Evolutionary conservation across 2,329 filamentous ascomycete species (phyloP).

Genomic region (Colletotrichum scovillei): DNA sequence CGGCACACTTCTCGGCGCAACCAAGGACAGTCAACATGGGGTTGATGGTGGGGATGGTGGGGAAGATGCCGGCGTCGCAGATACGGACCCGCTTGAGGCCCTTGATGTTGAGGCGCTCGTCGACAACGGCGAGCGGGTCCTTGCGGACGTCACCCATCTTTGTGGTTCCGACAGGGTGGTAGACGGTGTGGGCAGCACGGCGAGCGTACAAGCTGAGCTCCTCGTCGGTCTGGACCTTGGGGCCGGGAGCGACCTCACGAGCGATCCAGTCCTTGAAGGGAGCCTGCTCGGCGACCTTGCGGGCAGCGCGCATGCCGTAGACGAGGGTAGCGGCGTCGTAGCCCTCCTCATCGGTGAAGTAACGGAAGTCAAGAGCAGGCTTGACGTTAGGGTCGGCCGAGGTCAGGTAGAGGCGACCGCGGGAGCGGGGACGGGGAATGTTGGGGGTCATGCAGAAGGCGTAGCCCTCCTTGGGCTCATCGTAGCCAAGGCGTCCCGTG

Average conservation of each 20-base stretch:
- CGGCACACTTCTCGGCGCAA: conserved; percentile 85
- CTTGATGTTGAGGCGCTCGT: conserved; percentile 49
- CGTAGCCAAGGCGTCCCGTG: conserved; percentile 82
- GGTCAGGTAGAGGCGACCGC: conserved; percentile 81
- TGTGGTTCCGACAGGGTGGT: conserved; percentile 44
- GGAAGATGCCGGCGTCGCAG: conserved; percentile 76
- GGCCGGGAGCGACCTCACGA: conserved; percentile 83
- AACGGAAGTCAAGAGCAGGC: conserved; percentile 87
- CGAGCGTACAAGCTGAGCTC: conserved; percentile 85
- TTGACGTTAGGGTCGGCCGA: conserved; percentile 81
- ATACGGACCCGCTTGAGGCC: conserved; percentile 51
- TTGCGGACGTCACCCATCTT: conserved; percentile 63
- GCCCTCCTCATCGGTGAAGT: conserved; percentile 88
- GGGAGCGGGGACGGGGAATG: conserved; percentile 84
- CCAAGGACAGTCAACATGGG: conserved; percentile 91
- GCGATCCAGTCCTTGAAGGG: conserved; percentile 89
- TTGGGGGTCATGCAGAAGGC: conserved; percentile 96
- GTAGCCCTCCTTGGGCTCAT: conserved; percentile 72
- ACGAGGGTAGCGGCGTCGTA: conserved; percentile 88
- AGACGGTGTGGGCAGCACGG: conserved; percentile 72
- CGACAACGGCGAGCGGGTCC: conserved; percentile 75
- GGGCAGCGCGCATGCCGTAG: conserved; percentile 80
- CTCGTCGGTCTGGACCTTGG: conserved; percentile 79
- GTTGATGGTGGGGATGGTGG: conserved; percentile 87
- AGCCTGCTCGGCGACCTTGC: conserved; percentile 77